phyloP scores from a whole-genome alignment of 805 yeast genomes.

The Schwanniomyces occidentalis region DNA sequence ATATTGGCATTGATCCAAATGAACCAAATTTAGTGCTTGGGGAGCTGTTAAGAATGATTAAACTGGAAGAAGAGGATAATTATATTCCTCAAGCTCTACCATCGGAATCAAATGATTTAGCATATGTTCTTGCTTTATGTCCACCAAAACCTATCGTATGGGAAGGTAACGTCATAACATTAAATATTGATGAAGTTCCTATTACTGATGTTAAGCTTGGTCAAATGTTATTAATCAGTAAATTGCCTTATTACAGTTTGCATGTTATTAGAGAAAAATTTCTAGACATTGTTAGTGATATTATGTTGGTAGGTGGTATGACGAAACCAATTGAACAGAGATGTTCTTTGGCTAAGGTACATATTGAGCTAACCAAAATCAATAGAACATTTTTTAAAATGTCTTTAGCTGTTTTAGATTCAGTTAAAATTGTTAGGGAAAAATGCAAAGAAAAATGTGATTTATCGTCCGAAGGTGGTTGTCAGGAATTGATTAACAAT shows the following conservation, averaged over 20 bases:
- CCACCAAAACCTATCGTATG: conserved; percentile 86
- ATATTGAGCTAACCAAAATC: conserved; percentile 66
- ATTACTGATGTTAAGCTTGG: conserved; percentile 65
- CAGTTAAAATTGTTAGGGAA: conserved; percentile 51
- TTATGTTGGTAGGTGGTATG: conserved; percentile 41
- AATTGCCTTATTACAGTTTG: conserved; percentile 61
- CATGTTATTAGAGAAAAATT: conserved; percentile 58
- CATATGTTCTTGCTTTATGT: conserved; percentile 71
- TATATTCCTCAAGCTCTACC: conserved; percentile 13
- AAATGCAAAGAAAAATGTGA: conserved; percentile 59
- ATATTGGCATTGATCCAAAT: conserved; percentile 36
- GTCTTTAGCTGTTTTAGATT: conserved; percentile 62
- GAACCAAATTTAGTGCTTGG: conserved; percentile 26
- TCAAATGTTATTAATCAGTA: conserved; percentile 63
- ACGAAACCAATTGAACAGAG: conserved; percentile 55
- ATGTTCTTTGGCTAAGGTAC: conserved; percentile 71
- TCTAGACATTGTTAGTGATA: conserved; percentile 55
- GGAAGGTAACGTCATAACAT: conserved; percentile 76
- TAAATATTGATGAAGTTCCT: conserved; percentile 49
- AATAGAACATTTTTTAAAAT: conserved; percentile 68
- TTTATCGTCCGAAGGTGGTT: conserved; percentile 50
- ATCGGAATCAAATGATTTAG: conserved; percentile 34
- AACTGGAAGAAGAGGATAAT: conserved; percentile 2
- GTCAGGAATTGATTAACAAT: conserved; percentile 75
- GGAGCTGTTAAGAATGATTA: conserved; percentile 20